Conservation (phyloP, 2,329 filamentous ascomycete genomes). For the Diaporthe vexans region DNA sequence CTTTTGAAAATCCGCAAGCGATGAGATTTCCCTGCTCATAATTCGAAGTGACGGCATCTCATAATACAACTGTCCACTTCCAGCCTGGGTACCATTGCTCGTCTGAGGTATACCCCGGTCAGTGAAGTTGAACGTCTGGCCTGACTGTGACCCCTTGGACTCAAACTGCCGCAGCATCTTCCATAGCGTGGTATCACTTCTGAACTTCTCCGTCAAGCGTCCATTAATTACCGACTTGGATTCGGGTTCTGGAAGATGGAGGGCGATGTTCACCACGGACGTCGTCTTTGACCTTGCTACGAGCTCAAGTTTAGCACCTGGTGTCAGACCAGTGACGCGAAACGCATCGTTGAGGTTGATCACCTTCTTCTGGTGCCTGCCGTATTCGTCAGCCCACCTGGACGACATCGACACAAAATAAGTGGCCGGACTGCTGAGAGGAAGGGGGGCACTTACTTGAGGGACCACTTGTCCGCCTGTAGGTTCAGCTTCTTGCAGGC, state of each 20-base stretch:
- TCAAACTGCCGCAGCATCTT: slow-evolving; percentile 92
- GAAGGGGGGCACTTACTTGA: slow-evolving; percentile 74
- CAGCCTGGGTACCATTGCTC: slow-evolving; percentile 63
- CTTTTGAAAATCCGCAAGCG: slow-evolving; percentile 88
- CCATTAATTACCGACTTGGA: slow-evolving; percentile 72
- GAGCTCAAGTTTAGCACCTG: slow-evolving; percentile 93
- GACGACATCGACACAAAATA: too few species aligned
- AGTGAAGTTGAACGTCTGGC: slow-evolving; percentile 82
- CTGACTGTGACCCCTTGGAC: slow-evolving; percentile 74
- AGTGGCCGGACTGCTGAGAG: not conserved
- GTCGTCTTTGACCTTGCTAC: slow-evolving; percentile 89
- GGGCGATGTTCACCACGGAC: slow-evolving; percentile 87
- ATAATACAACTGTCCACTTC: slow-evolving; percentile 85
- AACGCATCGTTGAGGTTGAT: slow-evolving; percentile 89
- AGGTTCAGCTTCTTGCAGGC: slow-evolving; percentile 87
- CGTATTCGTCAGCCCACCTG: not conserved
- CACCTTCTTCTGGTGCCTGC: slow-evolving; percentile 84
- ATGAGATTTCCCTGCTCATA: slow-evolving; percentile 83
- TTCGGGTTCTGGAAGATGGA: slow-evolving; percentile 84
- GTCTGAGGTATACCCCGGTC: slow-evolving; percentile 81
- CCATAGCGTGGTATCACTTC: slow-evolving; percentile 91
- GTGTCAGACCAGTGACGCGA: slow-evolving; percentile 83
- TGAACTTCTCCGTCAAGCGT: slow-evolving; percentile 85
- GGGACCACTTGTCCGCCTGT: slow-evolving; percentile 78
- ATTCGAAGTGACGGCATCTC: slow-evolving; percentile 89